Evolutionary conservation across 345 rosid species (phyloP), one percentile per base, ranked within the genome.

Genomic region (Arabidopsis suecica): DNA sequence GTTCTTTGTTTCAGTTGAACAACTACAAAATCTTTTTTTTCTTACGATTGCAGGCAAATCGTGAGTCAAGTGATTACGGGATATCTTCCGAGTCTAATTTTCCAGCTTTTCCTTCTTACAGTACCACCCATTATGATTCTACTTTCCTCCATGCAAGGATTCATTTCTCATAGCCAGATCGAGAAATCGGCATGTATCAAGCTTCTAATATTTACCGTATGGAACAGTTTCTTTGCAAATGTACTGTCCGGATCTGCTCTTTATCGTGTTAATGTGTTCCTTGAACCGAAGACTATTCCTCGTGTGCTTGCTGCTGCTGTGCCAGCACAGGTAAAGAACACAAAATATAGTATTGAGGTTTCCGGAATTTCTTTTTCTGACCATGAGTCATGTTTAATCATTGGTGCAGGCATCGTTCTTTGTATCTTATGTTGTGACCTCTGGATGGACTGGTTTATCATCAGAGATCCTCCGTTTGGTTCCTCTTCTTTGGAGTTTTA

Each of bases 191-290:
- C 98, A 40, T 89, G 96, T 77, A 80, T 76, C 81, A 94, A 88
- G 86, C 65, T 87, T 64, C 74, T 92, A 65, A 76, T 76, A 83
- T 94, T 91, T 65, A 86, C 91, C 0, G 72, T 87, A 54, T 94
- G 98, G 98, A 94, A 91, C 82, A 71, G 90, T 69, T 94, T 91
- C 84, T 90, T 91, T 73, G 95, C 91, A 71, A 91, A 83, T 72
- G 91, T 86, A 48, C 78, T 91, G 33, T 91, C 95, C 22, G 98
- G 97, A 71, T 79, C 98, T 36, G 97, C 87, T 77, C 77, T 94
- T 18, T 86, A 88, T 79, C 83, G 49, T 32, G 83, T 86, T 72
- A 65, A 79, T 74, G 61, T 90, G 68, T 84, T 94, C 75, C 88
- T 94, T 22, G 93, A 94, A 59, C 96, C 96, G 54, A 88, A 86